Base-by-base conservation (phyloP, 2,329 filamentous ascomycete species). In the Neoarthrinium moseri region DNA sequence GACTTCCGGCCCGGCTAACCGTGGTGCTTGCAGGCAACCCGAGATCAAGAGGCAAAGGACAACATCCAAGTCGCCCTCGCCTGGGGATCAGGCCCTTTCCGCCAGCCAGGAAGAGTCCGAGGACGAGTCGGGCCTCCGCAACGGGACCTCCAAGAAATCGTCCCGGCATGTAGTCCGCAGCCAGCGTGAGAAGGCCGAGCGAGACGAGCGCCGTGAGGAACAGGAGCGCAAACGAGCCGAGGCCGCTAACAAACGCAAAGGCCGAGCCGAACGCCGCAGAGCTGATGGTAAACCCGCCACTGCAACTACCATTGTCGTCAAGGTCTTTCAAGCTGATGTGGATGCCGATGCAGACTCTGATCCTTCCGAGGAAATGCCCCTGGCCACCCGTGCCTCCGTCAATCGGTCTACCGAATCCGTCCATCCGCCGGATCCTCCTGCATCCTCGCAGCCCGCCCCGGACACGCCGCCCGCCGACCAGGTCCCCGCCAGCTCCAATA, bases 31-130 rank as follows among this genome's bases (percentile, higher is more conserved):
- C 34, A 95, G 90, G 56, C 85, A 85, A 62, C 83, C 80, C 48
- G 79, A 84, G 52, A 69, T 81, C 39, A 97, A 97, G 71, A 81
- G 92, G 54, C 91, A 90, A 64, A 84, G 92, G 44, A 96, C 91
- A 21, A 79, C 77, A 49, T 95, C 91, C 3, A 83, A 83, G 37
- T 90, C 89, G 4, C 78, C 79, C 22, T 83, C 86, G 1, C 81
- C 84, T 51, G 61, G 72, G 45, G 73, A 83, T 58, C 63, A 72
- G 62, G 60, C 69, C 39, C 68, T 66, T 57, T 66, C 69, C 23
- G 72, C 68, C 38, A 70, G 69, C 5, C 74, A 73, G 21, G 77
- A 85, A 45, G 86, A 88, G 27, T 92, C 89, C 0, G 91, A 76
- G 13, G 77, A 85, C 46, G 86, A 88, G 33, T 90, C 88, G 0